Evolutionary conservation across 129 eudicot genomes (phyloP), one percentile per base, ranked within the genome.

Genomic region (Lactuca saligna): DNA sequence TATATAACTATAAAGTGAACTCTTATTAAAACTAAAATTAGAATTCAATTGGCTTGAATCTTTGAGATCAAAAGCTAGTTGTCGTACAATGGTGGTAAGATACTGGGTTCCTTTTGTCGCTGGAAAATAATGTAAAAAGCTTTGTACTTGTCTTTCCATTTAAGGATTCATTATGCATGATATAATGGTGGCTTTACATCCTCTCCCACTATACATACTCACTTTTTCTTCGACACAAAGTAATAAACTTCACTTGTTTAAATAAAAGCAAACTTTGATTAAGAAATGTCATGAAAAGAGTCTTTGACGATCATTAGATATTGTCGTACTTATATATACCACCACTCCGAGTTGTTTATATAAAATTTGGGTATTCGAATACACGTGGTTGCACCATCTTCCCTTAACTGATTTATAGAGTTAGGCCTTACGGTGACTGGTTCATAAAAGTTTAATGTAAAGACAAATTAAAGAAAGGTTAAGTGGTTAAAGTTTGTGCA

Each of bases 91-190:
- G 46, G 53, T 62, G 6, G 67, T 16, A 8, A 62, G 33, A 38
- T 39, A 3, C 5, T 9, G 11, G 13, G 25, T 55, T 54, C 55
- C 13, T 38, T 54, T 68, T 68, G 61, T 54, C 13, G 63, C 35
- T 55, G 49, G 38, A 55, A 55, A 68, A 25, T 6, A 68, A 68
- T 54, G 54, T 55, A 17, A 68, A 68, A 68, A 20, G 39, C 3
- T 38, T 38, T 17, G 63, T 68, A 68, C 63, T 68, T 68, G 63
- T 37, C 63, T 68, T 68, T 33, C 54, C 12, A 12, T 34, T 55
- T 51, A 55, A 68, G 73, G 34, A 41, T 68, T 37, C 41, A 68
- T 41, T 17, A 38, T 68, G 38, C 54, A 34, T 17, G 49, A n/a
- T 15, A 16, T n/a, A 38, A 61, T 61, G 33, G 51, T 61, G 51